Percentiles rank a stretch among this genome's conserved stretches.
These are phyloP conservation scores for Arthrobotrys sphaeroides DNA, from an alignment of 2,329 filamentous ascomycete genomes.

Conservation along the genomic window DNA sequence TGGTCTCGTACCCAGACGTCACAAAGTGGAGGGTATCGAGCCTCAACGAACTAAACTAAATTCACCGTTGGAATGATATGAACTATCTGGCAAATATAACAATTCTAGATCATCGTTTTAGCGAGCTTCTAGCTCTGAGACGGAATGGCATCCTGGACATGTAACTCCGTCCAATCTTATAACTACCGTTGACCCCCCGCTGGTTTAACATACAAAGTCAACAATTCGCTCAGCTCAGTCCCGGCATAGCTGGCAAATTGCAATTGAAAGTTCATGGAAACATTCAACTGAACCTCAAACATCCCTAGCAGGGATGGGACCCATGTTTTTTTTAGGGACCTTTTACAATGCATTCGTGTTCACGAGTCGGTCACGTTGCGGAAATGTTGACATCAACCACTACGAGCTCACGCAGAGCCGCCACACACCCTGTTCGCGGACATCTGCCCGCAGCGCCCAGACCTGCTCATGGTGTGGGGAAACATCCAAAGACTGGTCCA, in stretches of 20 bases:
- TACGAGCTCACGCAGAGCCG: constrained; percentile 17
- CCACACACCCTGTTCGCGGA: constrained; percentile 14
- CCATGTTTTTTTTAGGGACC: too few species aligned
- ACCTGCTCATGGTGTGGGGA: constrained; percentile 26
- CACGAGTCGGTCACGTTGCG: not conserved
- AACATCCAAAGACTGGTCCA: constrained; percentile 13
- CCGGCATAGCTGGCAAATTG: too few species aligned
- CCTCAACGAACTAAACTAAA: too few species aligned
- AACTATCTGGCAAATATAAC: not conserved
- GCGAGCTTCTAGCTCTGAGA: not conserved
- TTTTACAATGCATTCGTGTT: not conserved
- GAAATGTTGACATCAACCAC: not conserved
- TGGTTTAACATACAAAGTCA: not conserved
- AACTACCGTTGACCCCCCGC: too few species aligned
- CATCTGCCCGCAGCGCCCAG: not conserved
- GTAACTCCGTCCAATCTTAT: not conserved
- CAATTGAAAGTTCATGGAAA: not conserved
- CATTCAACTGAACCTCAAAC: not conserved
- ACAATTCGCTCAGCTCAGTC: not conserved
- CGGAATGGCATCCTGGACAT: not conserved
- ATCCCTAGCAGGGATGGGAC: too few species aligned
- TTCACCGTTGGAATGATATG: too few species aligned
- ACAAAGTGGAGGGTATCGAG: too few species aligned
- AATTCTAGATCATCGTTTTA: not conserved
- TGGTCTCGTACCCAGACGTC: too few species aligned